Conservation (phyloP, 306 rosid species). For the Arachis stenosperma region DNA sequence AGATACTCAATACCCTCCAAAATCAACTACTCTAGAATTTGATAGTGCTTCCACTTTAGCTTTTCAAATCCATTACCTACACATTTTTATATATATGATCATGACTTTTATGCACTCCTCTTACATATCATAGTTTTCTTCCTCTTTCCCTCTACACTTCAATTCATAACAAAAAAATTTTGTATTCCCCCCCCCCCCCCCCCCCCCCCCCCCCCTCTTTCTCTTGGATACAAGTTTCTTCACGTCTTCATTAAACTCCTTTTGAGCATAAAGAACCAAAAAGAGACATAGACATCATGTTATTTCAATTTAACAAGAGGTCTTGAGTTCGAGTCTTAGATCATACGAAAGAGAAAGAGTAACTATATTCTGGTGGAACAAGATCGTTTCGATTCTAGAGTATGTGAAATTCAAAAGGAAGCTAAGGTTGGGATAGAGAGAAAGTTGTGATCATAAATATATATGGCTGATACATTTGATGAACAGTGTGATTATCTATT, state of each 20-base stretch:
- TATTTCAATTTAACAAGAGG: too few relatives aligned
- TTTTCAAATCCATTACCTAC: not conserved
- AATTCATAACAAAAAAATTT: slow-evolving; percentile 6
- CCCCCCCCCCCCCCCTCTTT: too few relatives aligned
- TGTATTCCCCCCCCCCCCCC: not conserved
- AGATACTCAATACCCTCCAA: slow-evolving; percentile 31
- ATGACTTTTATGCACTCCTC: slow-evolving; percentile 6
- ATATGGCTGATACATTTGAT: slow-evolving; percentile 73
- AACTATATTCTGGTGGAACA: too few relatives aligned
- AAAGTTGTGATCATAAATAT: not conserved
- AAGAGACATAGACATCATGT: too few relatives aligned
- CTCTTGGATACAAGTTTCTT: not conserved
- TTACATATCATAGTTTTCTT: not conserved
- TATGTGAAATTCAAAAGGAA: not conserved
- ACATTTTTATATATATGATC: slow-evolving; percentile 19
- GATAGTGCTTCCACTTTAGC: not conserved
- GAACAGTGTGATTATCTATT: slow-evolving; percentile 91
- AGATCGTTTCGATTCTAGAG: too few relatives aligned
- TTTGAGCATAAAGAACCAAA: too few relatives aligned
- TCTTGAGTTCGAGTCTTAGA: too few relatives aligned
- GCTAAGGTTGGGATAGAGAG: not conserved
- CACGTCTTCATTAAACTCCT: not conserved
- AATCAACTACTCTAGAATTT: slow-evolving; percentile 21
- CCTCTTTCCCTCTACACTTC: not conserved
- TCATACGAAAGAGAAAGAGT: too few relatives aligned